These are phyloP conservation scores for Blastomyces silverae DNA, from an alignment of 2,329 filamentous ascomycete species.

Conservation along the genomic window DNA sequence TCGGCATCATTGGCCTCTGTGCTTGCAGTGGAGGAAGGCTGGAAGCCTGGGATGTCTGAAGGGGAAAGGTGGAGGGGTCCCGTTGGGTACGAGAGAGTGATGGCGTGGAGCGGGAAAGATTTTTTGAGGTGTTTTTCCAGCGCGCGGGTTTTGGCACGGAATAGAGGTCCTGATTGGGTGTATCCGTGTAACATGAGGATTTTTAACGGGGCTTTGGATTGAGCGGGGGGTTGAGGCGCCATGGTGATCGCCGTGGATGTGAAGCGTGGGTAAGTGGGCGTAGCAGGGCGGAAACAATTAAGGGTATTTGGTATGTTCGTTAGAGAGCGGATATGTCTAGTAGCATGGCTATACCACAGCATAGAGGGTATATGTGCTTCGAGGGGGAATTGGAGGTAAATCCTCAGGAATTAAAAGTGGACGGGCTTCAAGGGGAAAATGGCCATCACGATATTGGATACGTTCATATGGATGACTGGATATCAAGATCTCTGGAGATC, in stretches of 20 bases:
- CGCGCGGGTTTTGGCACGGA: slow-evolving; percentile 81
- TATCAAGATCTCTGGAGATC: background rate
- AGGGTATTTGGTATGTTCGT: background rate
- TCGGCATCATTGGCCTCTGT: slow-evolving; percentile 43
- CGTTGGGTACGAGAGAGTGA: slow-evolving; percentile 61
- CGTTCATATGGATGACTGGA: background rate
- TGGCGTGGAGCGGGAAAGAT: slow-evolving; percentile 56
- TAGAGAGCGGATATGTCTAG: background rate
- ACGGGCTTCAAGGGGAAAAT: background rate
- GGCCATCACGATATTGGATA: background rate
- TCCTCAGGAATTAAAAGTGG: background rate
- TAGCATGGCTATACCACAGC: background rate
- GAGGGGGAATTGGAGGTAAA: too few species aligned
- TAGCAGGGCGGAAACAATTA: background rate
- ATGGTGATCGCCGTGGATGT: slow-evolving; percentile 8
- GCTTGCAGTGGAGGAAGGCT: slow-evolving; percentile 34
- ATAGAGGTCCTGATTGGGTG: slow-evolving; percentile 81
- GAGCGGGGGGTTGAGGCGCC: slow-evolving; percentile 7
- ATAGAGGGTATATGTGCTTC: background rate
- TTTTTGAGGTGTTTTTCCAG: slow-evolving; percentile 75
- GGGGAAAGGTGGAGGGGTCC: slow-evolving; percentile 58
- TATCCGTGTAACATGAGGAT: slow-evolving; percentile 80
- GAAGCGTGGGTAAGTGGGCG: background rate
- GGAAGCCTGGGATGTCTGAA: slow-evolving; percentile 64
- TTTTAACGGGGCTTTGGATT: slow-evolving; percentile 41